Conservation (phyloP, 1,284 basidiomycete species). For the Heimioporus retisporus region DNA sequence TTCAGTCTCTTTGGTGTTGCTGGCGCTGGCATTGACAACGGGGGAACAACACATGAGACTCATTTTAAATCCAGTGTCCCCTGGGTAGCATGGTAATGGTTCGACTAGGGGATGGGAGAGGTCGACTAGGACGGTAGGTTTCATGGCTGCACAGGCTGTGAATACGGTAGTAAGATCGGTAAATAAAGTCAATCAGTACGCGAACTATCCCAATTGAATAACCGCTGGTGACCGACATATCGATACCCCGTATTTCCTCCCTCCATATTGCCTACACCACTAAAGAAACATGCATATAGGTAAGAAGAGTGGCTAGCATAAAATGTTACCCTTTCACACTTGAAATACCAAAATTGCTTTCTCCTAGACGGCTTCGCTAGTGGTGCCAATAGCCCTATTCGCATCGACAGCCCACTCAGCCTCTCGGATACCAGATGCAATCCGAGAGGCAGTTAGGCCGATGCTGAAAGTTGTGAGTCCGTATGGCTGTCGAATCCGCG, state of each 20-base stretch:
- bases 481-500: not conserved
- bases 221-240: too few relatives aligned
- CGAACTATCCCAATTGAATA: too few relatives aligned
- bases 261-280: too few relatives aligned
- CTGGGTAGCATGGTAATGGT: slow-evolving; percentile 39
- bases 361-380: too few relatives aligned
- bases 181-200: too few relatives aligned
- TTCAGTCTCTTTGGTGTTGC: not conserved
- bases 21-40: slow-evolving; percentile 1
- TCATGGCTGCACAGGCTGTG: slow-evolving; percentile 14
- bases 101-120: slow-evolving; percentile 38
- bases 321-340: too few relatives aligned
- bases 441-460: slow-evolving; percentile 60
- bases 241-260: too few relatives aligned
- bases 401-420: slow-evolving; percentile 21
- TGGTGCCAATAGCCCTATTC: not conserved
- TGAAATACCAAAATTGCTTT: too few relatives aligned
- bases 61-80: slow-evolving; percentile 40
- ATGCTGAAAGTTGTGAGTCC: slow-evolving; percentile 65
- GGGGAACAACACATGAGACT: slow-evolving; percentile 25
- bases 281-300: too few relatives aligned
- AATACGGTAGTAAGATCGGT: too few relatives aligned
- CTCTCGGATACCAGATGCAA: slow-evolving; percentile 53
- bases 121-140: slow-evolving; percentile 31
- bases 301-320: too few relatives aligned